Evolutionary conservation across 2,329 filamentous ascomycete species (phyloP).

Genomic region (Pseudocercospora fuligena): DNA sequence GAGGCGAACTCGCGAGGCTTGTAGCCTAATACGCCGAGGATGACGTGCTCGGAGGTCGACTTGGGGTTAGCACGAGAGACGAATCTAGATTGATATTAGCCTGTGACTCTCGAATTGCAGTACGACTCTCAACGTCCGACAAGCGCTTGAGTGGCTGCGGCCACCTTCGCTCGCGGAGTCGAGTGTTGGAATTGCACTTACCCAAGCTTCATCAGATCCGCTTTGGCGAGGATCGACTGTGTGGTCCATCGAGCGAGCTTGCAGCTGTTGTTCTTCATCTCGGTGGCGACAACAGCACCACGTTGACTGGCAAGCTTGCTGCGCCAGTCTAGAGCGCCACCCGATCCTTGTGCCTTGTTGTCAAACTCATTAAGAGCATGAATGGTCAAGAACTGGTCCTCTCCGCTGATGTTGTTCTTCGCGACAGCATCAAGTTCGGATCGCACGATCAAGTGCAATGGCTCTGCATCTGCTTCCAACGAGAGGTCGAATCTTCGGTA

Average conservation of each 20-base stretch:
- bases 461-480: conserved; percentile 87
- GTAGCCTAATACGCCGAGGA: conserved; percentile 94
- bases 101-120: neutral
- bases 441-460: conserved; percentile 88
- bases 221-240: conserved; percentile 93
- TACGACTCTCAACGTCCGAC: neutral
- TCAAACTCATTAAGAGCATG: conserved; percentile 99
- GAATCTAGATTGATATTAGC: conserved; percentile 64
- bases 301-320: conserved; percentile 92
- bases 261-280: conserved; percentile 99
- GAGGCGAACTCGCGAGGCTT: conserved; percentile 95
- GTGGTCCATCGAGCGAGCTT: conserved; percentile 98
- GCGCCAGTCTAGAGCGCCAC: conserved; percentile 95
- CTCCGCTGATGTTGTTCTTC: conserved; percentile 90
- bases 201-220: conserved; percentile 99
- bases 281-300: conserved; percentile 95
- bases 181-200: conserved; percentile 52
- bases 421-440: conserved; percentile 94
- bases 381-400: conserved; percentile 88
- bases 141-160: neutral
- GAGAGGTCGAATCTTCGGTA: conserved; percentile 97
- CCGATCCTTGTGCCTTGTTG: conserved; percentile 93
- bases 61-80: conserved; percentile 93
- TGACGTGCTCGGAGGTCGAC: conserved; percentile 88
- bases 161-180: neutral